Base-by-base conservation (phyloP, 2,329 filamentous ascomycete genomes). In the Podosphaera fusca region DNA sequence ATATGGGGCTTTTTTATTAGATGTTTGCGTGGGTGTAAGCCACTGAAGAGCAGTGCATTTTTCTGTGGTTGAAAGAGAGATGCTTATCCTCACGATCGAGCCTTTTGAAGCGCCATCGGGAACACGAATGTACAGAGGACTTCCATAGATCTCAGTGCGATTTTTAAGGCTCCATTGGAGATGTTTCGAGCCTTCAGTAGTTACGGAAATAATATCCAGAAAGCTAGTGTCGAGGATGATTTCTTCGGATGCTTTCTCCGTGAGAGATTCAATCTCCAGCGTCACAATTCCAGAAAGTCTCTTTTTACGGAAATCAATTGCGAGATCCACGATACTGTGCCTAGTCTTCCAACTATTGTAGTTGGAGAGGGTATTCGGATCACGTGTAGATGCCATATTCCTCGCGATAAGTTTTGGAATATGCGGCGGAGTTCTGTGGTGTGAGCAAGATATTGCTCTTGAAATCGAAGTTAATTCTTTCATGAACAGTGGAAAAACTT, bases 1-100 rank as follows among this genome's bases (percentile, higher is more conserved):
- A 71, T 95, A 96, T 0, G 90, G 90, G 63, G 94, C 85, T 70
- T 88, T 92, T 73, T 88, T 89, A 77, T 94, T 95, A 58, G 86
- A 87, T 0, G 92, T 96, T 72, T 96, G 92, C 36, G 84, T 84
- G 1, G 88, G 87, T 0, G 85, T 89, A 69, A 98, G 77, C 90
- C 92, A 98, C 71, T 96, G 90, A 60, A 98, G 74, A 8, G 90
- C 90, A 9, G 89, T 94, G 70, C 90, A 95, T 65, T 85, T 78
- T 55, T 84, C 78, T 0, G 92, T 96, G 4, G 92, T 96, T 63
- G 85, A 76, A 35, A 95, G 70, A 31, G 77, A 73, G 60, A 94
- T 86, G 68, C 80, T 70, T 21, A 82, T 64, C 61, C 73, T 72
- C 59, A 82, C 67, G 31, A 74, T 64, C 30, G 74, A 69, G 55